Evolutionary conservation across 306 rosid genomes (phyloP).

Genomic region (Trifolium repens): DNA sequence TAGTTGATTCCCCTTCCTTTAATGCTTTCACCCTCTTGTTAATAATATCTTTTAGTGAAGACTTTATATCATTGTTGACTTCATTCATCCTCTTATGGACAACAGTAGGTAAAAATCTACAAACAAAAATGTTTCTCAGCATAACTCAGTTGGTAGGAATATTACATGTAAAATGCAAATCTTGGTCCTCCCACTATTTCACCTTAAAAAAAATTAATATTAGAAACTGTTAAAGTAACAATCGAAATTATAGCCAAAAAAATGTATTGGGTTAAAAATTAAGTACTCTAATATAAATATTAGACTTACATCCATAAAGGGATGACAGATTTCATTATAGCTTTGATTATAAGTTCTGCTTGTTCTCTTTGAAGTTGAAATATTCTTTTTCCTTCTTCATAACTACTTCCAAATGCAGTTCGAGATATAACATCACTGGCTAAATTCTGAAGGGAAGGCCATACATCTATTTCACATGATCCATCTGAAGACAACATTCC

Average conservation of each 20-base stretch:
- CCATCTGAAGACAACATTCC: conserved; percentile 44
- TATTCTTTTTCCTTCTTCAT: conserved; percentile 58
- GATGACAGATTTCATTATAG: not conserved
- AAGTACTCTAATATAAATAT: not conserved
- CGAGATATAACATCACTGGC: conserved; percentile 52
- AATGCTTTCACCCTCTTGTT: conserved; percentile 46
- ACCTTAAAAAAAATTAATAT: too few relatives aligned
- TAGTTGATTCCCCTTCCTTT: conserved; percentile 43
- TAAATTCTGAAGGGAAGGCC: conserved; percentile 41
- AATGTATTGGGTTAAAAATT: not conserved
- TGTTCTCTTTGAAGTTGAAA: conserved; percentile 55
- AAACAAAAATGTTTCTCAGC: not conserved
- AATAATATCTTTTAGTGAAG: conserved; percentile 48
- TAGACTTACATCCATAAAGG: conserved; percentile 59
- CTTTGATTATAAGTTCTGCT: not conserved
- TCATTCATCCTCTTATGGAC: conserved; percentile 44
- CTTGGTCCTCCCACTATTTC: too few relatives aligned
- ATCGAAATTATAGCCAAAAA: not conserved
- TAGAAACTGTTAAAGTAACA: not conserved
- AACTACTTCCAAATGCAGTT: conserved; percentile 57
- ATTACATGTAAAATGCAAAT: too few relatives aligned
- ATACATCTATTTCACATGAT: conserved; percentile 47
- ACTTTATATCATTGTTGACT: conserved; percentile 39
- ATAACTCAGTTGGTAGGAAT: too few relatives aligned
- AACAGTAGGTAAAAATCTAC: conserved; percentile 55